Evolutionary conservation across 2,329 filamentous ascomycete species (phyloP), one percentile per base, ranked within the genome.

Genomic region (Torrubiellomyces zombiae): DNA sequence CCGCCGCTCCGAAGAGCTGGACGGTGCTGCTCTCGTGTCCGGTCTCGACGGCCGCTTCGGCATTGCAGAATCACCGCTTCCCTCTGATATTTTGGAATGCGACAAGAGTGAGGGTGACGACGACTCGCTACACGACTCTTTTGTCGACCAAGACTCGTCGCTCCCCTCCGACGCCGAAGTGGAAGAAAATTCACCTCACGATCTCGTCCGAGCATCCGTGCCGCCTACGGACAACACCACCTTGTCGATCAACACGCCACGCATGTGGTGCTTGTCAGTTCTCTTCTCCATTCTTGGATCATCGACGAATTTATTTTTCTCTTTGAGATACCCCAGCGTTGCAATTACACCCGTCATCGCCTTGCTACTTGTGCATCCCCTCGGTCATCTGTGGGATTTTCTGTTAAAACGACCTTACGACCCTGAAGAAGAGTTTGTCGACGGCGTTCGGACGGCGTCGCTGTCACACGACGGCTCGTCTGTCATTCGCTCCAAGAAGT

Each of bases 291-390:
- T 89, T 18, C 64, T 83, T 19, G 81, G 81, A 32, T 86, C 80
- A 23, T 78, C 77, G 3, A 82, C 78, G 18, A 89, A 89, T 48
- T 56, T 91, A 20, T 89, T 91, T 55, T 92, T 91, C 57, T 85
- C 80, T 18, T 58, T 91, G 45, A 67, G 82, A 65, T 91, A 89
- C 60, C 82, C 82, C 15, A 89, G 81, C 48, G 80, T 91, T 47
- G 77, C 78, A 32, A 86, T 91, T 42, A 86, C 80, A 13, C 81
- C 81, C 19, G 78, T 92, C 36, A 91, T 92, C 55, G 80, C 81
- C 16, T 61, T 89, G 40, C 60, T 91, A 30, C 69, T 92, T 28
- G 80, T 83, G 23, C 82, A 89, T 43, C 82, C 82, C 3, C 65
- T 91, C 27, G 82, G 82, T 31, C 66, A 80, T 14, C 45, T 82